Base-by-base conservation (phyloP, 495 filamentous ascomycete genomes). In the Glonium stellatum region DNA sequence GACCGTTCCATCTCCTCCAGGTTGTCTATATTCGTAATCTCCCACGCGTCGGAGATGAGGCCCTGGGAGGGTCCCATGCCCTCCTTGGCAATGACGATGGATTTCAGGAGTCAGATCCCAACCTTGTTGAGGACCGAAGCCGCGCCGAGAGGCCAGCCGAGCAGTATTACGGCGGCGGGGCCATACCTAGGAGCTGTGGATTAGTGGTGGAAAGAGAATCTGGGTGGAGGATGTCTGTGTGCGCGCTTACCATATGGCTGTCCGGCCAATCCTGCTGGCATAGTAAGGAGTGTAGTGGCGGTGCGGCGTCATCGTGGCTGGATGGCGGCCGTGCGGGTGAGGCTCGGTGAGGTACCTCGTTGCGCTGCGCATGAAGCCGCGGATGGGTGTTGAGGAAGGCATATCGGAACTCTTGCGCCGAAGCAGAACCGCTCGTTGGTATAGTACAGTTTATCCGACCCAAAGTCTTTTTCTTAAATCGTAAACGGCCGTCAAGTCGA, bases 311-410 rank as follows among this genome's bases (percentile, higher is more conserved):
- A 51, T 53, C 12, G 58, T 61, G 3, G 39, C 46, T 12, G 62
- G 53, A 44, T 39, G 18, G 15, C 62, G 52, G 31, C 41, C 46
- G 41, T 57, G 60, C 35, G 62, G 62, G 36, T 65, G 62, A 12
- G 62, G 58, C 27, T 65, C 62, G 10, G 58, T 57, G 47, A 65
- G 55, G 58, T 65, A 65, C 27, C 36, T 27, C 41, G 58, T 10
- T 6, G 62, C 62, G 36, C 53, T 49, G 58, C 62, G 58, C 27
- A 65, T 25, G 44, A 65, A 53, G 46, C 52, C 31, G 15, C 52
- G 52, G 22, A 25, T 22, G 11, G 57, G 46, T 1, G 62, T 61
- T 57, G 53, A 36, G 22, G 58, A 58, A 27, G 62, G 58, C 62
- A 65, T 65, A 50, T 56, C 57, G 10, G 36, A 35, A 15, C 12